Percentiles rank a stretch among this genome's conserved stretches.
Evolutionary conservation across 2,329 filamentous ascomycete genomes (phyloP).

Genomic region (Ophiocordyceps unilateralis): DNA sequence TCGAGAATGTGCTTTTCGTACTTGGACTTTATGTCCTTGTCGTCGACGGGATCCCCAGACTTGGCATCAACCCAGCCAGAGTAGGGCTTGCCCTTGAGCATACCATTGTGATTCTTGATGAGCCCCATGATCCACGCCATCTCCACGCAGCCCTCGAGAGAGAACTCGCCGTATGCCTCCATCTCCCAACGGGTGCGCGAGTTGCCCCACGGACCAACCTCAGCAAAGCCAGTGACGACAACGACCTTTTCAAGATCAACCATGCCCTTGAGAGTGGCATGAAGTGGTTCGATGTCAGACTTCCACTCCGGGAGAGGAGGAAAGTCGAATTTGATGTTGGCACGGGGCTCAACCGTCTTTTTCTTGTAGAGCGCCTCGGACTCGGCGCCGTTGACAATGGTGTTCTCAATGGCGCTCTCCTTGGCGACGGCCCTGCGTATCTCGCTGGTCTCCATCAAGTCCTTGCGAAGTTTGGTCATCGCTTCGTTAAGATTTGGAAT

Average conservation of each 20-base stretch:
- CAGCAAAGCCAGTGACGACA: slow-evolving; percentile 89
- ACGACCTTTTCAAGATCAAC: slow-evolving; percentile 97
- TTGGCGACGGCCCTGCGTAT: slow-evolving; percentile 86
- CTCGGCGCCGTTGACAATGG: slow-evolving; percentile 85
- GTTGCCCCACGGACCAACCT: slow-evolving; percentile 97
- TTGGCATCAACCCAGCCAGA: slow-evolving; percentile 94
- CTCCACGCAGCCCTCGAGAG: slow-evolving; percentile 91
- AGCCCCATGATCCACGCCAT: slow-evolving; percentile 99
- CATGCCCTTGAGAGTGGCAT: slow-evolving; percentile 85
- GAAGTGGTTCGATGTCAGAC: slow-evolving; percentile 73
- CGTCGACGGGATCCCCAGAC: slow-evolving; percentile 85
- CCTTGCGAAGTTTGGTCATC: slow-evolving; percentile 85
- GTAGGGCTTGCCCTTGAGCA: slow-evolving; percentile 90
- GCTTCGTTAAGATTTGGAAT: slow-evolving; percentile 87
- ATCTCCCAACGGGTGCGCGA: slow-evolving; percentile 97
- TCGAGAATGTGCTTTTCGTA: slow-evolving; percentile 96
- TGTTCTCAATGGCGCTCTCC: slow-evolving; percentile 92
- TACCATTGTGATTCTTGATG: slow-evolving; percentile 96
- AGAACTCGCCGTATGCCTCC: slow-evolving; percentile 94
- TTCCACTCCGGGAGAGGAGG: slow-evolving; percentile 84
- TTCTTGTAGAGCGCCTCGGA: slow-evolving; percentile 91
- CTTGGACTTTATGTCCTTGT: slow-evolving; percentile 94
- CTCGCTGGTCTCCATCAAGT: slow-evolving; percentile 89
- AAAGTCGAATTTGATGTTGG: slow-evolving; percentile 97
- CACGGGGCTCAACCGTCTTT: slow-evolving; percentile 79